A percentile compares a stretch with the other conserved stretches of the same genome.
Conservation (phyloP, 345 rosid species). For the Toxicodendron radicans region DNA sequence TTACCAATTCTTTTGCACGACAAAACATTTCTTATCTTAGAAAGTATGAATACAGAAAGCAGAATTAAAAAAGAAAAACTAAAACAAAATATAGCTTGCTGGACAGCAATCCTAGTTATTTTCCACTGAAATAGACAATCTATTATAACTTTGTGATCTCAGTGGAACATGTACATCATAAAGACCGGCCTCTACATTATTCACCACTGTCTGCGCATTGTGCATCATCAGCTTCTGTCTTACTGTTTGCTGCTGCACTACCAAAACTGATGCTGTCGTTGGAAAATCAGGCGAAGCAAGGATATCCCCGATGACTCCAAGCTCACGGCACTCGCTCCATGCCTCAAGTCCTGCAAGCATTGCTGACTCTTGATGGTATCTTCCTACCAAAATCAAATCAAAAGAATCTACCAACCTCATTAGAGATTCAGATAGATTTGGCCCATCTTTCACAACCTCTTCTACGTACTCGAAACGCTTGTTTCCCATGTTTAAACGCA, state of each 20-base stretch:
- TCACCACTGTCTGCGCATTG: neutral
- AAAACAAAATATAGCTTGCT: neutral
- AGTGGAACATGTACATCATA: neutral
- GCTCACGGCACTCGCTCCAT: constrained; percentile 55
- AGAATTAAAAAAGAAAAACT: neutral
- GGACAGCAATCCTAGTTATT: neutral
- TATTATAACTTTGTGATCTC: neutral
- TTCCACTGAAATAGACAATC: neutral
- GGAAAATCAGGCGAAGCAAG: constrained; percentile 41
- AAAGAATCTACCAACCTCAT: constrained; percentile 7
- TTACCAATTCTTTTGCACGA: too few species aligned
- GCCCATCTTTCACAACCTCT: constrained; percentile 35
- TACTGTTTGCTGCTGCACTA: constrained; percentile 32
- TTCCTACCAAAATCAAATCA: constrained; percentile 44
- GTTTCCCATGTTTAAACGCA: constrained; percentile 27
- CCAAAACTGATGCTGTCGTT: constrained; percentile 33
- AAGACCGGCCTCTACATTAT: neutral
- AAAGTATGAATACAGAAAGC: neutral
- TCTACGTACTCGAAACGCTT: constrained; percentile 33
- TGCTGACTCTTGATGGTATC: constrained; percentile 26
- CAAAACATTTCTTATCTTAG: neutral
- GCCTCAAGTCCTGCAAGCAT: constrained; percentile 33
- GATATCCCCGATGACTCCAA: constrained; percentile 46
- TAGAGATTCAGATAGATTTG: constrained; percentile 20
- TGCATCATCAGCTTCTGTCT: constrained; percentile 14